phyloP scores from a whole-genome alignment of 2,329 filamentous ascomycete species.

The Cladobotryum mycophilum region DNA sequence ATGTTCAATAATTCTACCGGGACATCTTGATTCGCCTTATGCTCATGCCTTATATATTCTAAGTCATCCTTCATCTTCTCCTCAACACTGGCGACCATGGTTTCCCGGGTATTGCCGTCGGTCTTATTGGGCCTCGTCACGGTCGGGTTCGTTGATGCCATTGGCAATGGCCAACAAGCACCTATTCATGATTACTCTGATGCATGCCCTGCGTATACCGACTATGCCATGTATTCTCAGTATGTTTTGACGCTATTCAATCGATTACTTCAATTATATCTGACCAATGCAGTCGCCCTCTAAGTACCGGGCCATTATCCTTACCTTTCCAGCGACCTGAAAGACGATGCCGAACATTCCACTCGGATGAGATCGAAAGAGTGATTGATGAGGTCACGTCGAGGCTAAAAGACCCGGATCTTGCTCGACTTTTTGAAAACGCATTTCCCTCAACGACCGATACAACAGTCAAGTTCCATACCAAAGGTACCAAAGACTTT shows the following conservation, averaged over 20 bases:
- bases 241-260: conserved; percentile 19
- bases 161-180: conserved; percentile 18
- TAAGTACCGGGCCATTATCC: conserved; percentile 69
- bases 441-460: conserved; percentile 82
- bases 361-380: conserved; percentile 77
- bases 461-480: conserved; percentile 84
- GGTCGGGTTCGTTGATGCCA: conserved; percentile 12
- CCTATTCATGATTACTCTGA: conserved; percentile 20
- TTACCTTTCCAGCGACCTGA: conserved; percentile 84
- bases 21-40: not conserved
- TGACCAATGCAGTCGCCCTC: conserved; percentile 54
- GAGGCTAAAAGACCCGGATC: conserved; percentile 75
- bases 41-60: no score
- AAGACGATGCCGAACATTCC: conserved; percentile 78
- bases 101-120: conserved; percentile 20
- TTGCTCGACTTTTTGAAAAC: conserved; percentile 91
- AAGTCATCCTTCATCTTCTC: not conserved
- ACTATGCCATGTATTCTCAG: conserved; percentile 35
- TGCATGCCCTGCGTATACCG: conserved; percentile 36
- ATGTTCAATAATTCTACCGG: not conserved
- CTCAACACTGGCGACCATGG: conserved; percentile 17
- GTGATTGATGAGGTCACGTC: conserved; percentile 78
- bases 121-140: conserved; percentile 22
- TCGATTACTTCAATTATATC: not conserved
- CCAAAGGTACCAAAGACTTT: conserved; percentile 47